Evolutionary conservation across 2,329 filamentous ascomycete species (phyloP), one percentile per base, ranked within the genome.

Genomic region (Trichoderma aggressivum): DNA sequence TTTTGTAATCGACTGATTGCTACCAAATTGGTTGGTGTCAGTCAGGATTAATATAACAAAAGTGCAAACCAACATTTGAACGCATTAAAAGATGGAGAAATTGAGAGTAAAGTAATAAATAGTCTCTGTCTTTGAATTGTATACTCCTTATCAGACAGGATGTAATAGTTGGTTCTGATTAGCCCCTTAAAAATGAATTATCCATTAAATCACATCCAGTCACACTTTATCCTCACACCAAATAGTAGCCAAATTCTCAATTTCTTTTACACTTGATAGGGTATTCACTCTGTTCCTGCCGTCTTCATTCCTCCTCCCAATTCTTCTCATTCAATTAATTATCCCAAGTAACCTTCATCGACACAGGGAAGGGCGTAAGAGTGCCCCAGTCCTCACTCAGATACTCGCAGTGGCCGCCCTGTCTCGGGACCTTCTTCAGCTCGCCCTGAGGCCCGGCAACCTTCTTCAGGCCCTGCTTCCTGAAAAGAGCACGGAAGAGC

Each of bases 401-500:
- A 78, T 92, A 93, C 7, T 87, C 81, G 11, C 83, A 87, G 78
- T 86, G 86, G 0, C 87, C 88, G 0, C 85, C 87, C 0, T 84
- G 82, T 10, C 84, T 83, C 0, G 83, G 80, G 2, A 93, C 84
- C 82, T 88, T 91, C 84, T 92, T 92, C 74, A 94, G 78, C 76
- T 89, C 81, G 0, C 92, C 92, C 80, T 91, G 89, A 0, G 86
- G 81, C 0, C 92, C 92, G 0, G 87, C 82, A 0, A 88, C 89
- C 34, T 89, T 84, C 7, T 89, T 82, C 12, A 94, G 78, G 68
- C 89, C 89, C 74, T 87, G 84, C 74, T 89, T 82, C 71, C 85
- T 82, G 75, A 91, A 91, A 2, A 93, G 80, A 1, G 87, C 86
- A 61, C 91, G 87, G 79, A 94, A 87, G 84, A 93, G 90, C 74